Percentiles rank a stretch among this genome's conserved stretches.
phyloP scores from a whole-genome alignment of 108 stramenopile genomes.

The Discostella stelligeroides region DNA sequence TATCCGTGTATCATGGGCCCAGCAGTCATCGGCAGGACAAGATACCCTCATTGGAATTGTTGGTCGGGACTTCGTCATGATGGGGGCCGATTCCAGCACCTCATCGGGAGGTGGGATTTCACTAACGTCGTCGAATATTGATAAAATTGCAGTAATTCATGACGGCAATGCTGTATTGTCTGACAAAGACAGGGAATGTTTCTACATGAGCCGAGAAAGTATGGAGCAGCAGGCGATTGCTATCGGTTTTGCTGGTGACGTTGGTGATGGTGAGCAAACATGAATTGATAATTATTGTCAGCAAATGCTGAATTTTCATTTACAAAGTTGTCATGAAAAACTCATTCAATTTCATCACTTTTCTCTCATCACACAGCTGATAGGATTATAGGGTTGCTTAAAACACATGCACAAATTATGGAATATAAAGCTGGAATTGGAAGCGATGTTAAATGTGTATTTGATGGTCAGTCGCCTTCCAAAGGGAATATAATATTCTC shows the following conservation, averaged over 20 bases:
- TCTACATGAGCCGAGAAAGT: background rate
- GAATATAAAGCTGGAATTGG: conserved; percentile 75
- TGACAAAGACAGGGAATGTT: background rate
- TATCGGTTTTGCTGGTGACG: conserved; percentile 76
- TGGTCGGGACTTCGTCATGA: conserved; percentile 67
- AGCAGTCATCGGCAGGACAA: conserved; percentile 49
- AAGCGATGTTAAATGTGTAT: conserved; percentile 56
- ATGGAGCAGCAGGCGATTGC: conserved; percentile 58
- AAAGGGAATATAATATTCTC: background rate
- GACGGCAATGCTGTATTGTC: conserved; percentile 23
- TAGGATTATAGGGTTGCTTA: conserved; percentile 56
- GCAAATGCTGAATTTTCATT: no score
- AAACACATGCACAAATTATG: conserved; percentile 50
- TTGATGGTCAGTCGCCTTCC: conserved; percentile 18
- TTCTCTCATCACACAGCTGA: conserved; percentile 43
- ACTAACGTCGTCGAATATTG: conserved; percentile 66
- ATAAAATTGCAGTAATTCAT: conserved; percentile 64
- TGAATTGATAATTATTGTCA: background rate
- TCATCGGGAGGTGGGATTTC: conserved; percentile 54
- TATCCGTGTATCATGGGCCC: conserved; percentile 10
- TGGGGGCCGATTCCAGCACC: conserved; percentile 74
- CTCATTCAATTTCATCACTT: background rate
- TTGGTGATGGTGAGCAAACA: conserved; percentile 47
- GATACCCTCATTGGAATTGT: conserved; percentile 72
- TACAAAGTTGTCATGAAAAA: background rate